phyloP scores from a whole-genome alignment of 441 rosid genomes.

The Daphne laureola region DNA sequence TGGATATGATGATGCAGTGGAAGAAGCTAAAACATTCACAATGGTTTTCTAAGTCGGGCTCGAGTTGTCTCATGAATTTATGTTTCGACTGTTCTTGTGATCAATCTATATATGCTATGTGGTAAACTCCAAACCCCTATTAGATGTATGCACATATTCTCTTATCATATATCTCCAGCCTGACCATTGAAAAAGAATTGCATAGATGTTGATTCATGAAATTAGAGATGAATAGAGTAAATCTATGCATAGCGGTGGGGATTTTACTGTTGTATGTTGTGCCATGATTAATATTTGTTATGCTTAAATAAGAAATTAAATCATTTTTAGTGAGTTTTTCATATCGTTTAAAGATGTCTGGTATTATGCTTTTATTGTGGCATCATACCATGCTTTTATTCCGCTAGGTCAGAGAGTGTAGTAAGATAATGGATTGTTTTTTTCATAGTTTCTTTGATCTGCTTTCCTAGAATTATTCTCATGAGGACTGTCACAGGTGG shows the following conservation, averaged over 20 bases:
- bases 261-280: background rate
- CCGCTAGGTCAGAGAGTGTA: background rate
- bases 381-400: background rate
- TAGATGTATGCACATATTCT: no score
- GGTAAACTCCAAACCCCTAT: no score
- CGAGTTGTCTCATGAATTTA: no score
- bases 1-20: no score
- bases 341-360: background rate
- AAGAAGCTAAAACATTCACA: no score
- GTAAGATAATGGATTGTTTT: background rate
- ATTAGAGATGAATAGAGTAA: no score
- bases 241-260: background rate
- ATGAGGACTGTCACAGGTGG: conserved; percentile 99
- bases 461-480: conserved; percentile 50
- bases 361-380: background rate
- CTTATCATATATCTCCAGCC: no score
- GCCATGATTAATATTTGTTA: background rate
- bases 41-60: no score
- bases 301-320: background rate
- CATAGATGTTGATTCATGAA: background rate
- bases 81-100: no score
- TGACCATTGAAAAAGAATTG: no score
- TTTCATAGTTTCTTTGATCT: conserved; percentile 11
- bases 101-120: no score
- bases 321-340: background rate